Conservation (phyloP, 192 early-diverging fungal genomes). For the Chytriomyces sp. region DNA sequence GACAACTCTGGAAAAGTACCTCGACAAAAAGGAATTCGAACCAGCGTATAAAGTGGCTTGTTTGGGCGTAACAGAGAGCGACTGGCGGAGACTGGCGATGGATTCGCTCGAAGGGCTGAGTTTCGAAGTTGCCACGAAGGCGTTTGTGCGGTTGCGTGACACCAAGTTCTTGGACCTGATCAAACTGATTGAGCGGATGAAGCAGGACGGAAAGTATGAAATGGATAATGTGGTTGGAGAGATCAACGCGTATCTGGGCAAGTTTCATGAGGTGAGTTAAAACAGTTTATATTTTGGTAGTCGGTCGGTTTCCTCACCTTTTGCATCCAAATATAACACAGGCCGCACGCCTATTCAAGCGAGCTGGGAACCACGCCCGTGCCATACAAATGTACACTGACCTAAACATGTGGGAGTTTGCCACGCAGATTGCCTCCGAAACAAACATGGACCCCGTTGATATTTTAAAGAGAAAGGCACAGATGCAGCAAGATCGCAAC, state of each 20-base stretch:
- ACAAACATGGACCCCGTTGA: slow-evolving; percentile 45
- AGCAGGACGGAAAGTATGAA: slow-evolving; percentile 48
- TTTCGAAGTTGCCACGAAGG: slow-evolving; percentile 56
- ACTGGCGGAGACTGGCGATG: slow-evolving; percentile 60
- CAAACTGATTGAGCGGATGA: slow-evolving; percentile 39
- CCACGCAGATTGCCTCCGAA: slow-evolving; percentile 59
- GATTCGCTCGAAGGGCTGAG: slow-evolving; percentile 53
- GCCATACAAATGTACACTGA: slow-evolving; percentile 68
- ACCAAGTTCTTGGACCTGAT: slow-evolving; percentile 52
- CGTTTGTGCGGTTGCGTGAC: slow-evolving; percentile 58
- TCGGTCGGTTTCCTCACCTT: not conserved
- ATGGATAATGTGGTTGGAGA: slow-evolving; percentile 53
- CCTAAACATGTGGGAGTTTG: slow-evolving; percentile 64
- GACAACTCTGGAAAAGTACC: slow-evolving; percentile 53
- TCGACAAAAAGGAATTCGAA: slow-evolving; percentile 56
- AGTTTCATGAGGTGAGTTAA: slow-evolving; percentile 57
- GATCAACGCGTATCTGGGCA: slow-evolving; percentile 50
- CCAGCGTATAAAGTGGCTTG: slow-evolving; percentile 57
- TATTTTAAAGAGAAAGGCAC: slow-evolving; percentile 63
- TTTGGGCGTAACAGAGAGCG: slow-evolving; percentile 60
- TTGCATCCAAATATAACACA: slow-evolving; percentile 21
- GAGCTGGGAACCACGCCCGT: slow-evolving; percentile 51
- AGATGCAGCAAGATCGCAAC: slow-evolving; percentile 60
- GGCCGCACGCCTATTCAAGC: slow-evolving; percentile 57
- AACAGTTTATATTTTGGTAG: not conserved